phyloP scores from a whole-genome alignment of 257 asterid genomes.

The Cinchona pubescens region DNA sequence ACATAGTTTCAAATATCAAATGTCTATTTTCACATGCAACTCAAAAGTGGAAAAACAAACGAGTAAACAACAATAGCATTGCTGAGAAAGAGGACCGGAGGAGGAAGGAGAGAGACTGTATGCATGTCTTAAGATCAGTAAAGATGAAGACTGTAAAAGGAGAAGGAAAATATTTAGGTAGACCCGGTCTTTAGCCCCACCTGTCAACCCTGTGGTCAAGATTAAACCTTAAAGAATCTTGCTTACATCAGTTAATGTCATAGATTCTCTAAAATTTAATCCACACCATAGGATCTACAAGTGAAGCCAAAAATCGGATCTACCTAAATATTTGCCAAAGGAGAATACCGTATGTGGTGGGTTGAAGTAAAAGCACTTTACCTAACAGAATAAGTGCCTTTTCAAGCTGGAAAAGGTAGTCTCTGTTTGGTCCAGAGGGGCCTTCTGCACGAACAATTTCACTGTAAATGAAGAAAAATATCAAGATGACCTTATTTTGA shows the following conservation, averaged over 20 bases:
- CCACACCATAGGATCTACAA: too few relatives aligned
- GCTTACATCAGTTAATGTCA: too few relatives aligned
- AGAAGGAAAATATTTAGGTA: too few relatives aligned
- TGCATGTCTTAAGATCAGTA: not conserved
- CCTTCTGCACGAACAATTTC: conserved; percentile 86
- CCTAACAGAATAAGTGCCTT: conserved; percentile 70
- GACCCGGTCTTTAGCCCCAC: too few relatives aligned
- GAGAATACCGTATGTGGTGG: not conserved
- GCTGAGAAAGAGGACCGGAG: not conserved
- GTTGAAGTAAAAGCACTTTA: conserved; percentile 13
- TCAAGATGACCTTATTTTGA: not conserved
- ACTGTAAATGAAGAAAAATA: conserved; percentile 36
- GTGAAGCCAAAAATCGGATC: too few relatives aligned
- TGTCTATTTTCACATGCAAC: not conserved
- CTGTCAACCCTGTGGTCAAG: too few relatives aligned
- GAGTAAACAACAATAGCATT: not conserved
- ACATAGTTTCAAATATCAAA: not conserved
- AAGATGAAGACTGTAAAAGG: not conserved
- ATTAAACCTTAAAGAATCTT: too few relatives aligned
- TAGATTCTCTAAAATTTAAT: too few relatives aligned
- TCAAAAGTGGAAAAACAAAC: too few relatives aligned
- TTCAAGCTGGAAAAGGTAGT: conserved; percentile 90
- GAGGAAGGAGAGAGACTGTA: not conserved
- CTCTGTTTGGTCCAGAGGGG: conserved; percentile 95
- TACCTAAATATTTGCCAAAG: too few relatives aligned